These are phyloP conservation scores for Urochloa ruziziensis DNA, from an alignment of 176 grass and related monocot genomes.

Conservation along the genomic window DNA sequence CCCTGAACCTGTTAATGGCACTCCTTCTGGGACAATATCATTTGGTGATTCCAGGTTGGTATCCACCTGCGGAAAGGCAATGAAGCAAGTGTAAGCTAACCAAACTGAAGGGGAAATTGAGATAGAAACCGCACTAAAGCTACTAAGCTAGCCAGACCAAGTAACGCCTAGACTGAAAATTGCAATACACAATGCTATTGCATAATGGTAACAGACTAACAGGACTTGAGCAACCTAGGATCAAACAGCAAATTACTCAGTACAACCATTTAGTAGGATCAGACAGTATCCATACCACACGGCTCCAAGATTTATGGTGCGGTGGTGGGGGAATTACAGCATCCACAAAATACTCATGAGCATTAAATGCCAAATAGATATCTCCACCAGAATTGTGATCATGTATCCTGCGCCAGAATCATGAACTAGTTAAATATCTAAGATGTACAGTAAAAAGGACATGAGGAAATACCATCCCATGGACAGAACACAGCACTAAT, in stretches of 20 bases:
- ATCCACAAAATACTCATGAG: slow-evolving; percentile 76
- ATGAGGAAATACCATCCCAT: slow-evolving; percentile 12
- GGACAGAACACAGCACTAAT: neutral
- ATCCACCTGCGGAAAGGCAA: slow-evolving; percentile 57
- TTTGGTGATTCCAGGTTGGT: slow-evolving; percentile 85
- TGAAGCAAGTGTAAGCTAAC: slow-evolving; percentile 5
- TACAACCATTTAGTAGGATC: neutral
- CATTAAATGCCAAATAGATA: slow-evolving; percentile 92
- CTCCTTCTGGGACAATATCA: slow-evolving; percentile 69
- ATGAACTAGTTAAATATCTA: slow-evolving; percentile 17
- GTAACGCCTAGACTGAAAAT: neutral
- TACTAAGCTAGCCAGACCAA: neutral
- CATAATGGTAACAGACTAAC: too few species aligned
- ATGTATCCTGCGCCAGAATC: slow-evolving; percentile 62
- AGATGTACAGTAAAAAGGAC: neutral
- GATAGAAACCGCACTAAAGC: neutral
- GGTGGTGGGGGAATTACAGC: slow-evolving; percentile 67
- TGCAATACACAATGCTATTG: neutral
- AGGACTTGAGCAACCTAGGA: neutral
- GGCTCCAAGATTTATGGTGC: slow-evolving; percentile 61
- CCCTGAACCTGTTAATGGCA: slow-evolving; percentile 27
- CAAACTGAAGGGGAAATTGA: neutral
- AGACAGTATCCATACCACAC: slow-evolving; percentile 69
- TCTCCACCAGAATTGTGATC: slow-evolving; percentile 65
- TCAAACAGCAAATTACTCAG: neutral